phyloP scores from a whole-genome alignment of 129 eudicot species.

The Centaurea solstitialis region DNA sequence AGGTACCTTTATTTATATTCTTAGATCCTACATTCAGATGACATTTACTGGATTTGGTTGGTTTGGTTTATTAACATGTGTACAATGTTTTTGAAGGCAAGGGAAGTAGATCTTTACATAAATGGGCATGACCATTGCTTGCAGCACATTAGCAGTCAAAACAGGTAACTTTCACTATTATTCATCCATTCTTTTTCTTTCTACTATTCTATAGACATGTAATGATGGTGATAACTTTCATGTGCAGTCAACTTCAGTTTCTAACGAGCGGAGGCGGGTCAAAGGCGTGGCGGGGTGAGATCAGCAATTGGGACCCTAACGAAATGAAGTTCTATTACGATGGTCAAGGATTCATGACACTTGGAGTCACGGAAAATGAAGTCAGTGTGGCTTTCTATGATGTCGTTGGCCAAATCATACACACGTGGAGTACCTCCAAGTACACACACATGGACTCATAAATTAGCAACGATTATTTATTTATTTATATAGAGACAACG shows the following conservation, averaged over 20 bases:
- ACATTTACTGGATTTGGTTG: not conserved
- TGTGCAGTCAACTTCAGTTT: conserved; percentile 66
- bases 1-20: conserved; percentile 38
- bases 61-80: not conserved
- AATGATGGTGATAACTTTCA: not conserved
- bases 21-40: not conserved
- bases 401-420: conserved; percentile 56
- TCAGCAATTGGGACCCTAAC: conserved; percentile 33
- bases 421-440: conserved; percentile 65
- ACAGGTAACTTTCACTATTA: conserved; percentile 44
- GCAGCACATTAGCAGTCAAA: conserved; percentile 58
- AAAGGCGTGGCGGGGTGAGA: conserved; percentile 79
- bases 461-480: not conserved
- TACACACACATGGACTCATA: conserved; percentile 22
- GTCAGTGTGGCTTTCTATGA: conserved; percentile 51
- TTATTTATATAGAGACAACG: not conserved
- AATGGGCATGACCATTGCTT: conserved; percentile 94
- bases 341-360: conserved; percentile 88
- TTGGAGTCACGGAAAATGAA: conserved; percentile 43
- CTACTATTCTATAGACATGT: not conserved
- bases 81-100: conserved; percentile 50
- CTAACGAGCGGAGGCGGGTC: conserved; percentile 93
- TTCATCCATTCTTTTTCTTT: not conserved
- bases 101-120: conserved; percentile 69
- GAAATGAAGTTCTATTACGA: conserved; percentile 74